Base-by-base conservation (phyloP, 352 stramenopile genomes). In the Phytophthora hibernalis region DNA sequence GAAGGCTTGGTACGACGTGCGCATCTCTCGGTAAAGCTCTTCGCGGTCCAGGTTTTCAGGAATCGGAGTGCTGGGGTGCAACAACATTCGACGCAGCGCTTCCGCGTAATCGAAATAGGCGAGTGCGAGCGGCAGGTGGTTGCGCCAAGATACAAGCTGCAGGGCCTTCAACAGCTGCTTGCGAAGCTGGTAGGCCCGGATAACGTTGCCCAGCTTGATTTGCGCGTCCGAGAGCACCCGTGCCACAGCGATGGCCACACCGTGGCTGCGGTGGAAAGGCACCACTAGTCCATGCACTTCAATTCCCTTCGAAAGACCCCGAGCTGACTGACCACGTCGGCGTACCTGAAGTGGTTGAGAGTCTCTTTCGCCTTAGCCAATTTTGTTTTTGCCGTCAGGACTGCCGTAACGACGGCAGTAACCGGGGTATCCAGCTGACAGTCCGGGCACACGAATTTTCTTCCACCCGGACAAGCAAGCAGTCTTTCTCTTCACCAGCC, bases 41-140 rank as follows among this genome's bases (percentile, higher is more conserved):
- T 78, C 65, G 33, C 31, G 54, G 54, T 76, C 30, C 30, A 78
- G 33, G 18, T 65, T 52, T 11, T 61, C 43, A 38, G 61, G 56
- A 15, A 77, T 21, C 26, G 57, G 43, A 15, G 35, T 65, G 2
- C 61, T 38, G 16, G 65, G 37, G 28, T 72, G 37, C 40, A 71
- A 2, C 21, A 80, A 33, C 65, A 83, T 60, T 30, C 65, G 68
- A 13, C 67, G 69, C 13, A 83, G 49, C 5, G 48, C 52, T 26
- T 84, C 68, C 3, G 72, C 73, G 1, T 76, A 72, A 2, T 87
- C 76, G 22, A 83, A 74, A 38, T 85, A 70, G 3, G 75, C 73
- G 35, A 79, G 67, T 11, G 55, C 79, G 16, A 87, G 52, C 30
- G 73, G 71, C 15, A 78, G 49, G 45, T 79, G 73, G 18, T 80